Evolutionary conservation across 495 filamentous ascomycete species (phyloP).

Genomic region (Trichoderma gamsii): DNA sequence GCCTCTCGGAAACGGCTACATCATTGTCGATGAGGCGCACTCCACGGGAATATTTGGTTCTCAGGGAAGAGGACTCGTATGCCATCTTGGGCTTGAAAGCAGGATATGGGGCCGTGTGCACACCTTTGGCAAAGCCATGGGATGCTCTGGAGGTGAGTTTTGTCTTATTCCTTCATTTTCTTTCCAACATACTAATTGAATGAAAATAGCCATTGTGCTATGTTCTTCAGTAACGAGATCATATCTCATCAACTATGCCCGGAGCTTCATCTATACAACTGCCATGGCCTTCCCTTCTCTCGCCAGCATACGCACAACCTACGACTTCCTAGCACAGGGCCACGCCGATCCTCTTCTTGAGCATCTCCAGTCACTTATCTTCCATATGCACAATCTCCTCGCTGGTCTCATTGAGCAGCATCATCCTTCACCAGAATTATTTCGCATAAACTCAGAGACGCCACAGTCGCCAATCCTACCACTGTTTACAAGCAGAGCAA

Average conservation of each 20-base stretch:
- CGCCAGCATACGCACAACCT: slow-evolving; percentile 43
- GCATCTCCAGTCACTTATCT: slow-evolving; percentile 25
- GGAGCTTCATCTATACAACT: slow-evolving; percentile 56
- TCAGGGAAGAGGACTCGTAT: slow-evolving; percentile 60
- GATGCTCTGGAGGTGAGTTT: slow-evolving; percentile 61
- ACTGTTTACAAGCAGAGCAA: slow-evolving; percentile 38
- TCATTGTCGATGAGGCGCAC: slow-evolving; percentile 78
- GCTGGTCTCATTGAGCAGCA: slow-evolving; percentile 17
- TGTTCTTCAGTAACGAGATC: slow-evolving; percentile 43
- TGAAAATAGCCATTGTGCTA: slow-evolving; percentile 35
- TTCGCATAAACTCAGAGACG: slow-evolving; percentile 23
- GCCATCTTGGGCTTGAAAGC: slow-evolving; percentile 58
- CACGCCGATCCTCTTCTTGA: slow-evolving; percentile 32
- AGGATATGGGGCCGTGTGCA: slow-evolving; percentile 63
- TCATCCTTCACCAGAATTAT: slow-evolving; percentile 16
- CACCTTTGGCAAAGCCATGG: slow-evolving; percentile 74
- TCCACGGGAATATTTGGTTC: slow-evolving; percentile 61
- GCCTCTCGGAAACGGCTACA: slow-evolving; percentile 53
- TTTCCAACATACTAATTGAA: neutral
- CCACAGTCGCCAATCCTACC: slow-evolving; percentile 38
- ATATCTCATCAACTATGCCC: slow-evolving; percentile 61
- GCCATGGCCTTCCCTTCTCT: slow-evolving; percentile 50
- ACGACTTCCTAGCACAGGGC: slow-evolving; percentile 42
- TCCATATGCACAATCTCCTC: slow-evolving; percentile 25
- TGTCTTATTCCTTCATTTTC: slow-evolving; percentile 1